phyloP scores from a whole-genome alignment of 192 early-diverging fungal species.

The Dissophora globulifera region DNA sequence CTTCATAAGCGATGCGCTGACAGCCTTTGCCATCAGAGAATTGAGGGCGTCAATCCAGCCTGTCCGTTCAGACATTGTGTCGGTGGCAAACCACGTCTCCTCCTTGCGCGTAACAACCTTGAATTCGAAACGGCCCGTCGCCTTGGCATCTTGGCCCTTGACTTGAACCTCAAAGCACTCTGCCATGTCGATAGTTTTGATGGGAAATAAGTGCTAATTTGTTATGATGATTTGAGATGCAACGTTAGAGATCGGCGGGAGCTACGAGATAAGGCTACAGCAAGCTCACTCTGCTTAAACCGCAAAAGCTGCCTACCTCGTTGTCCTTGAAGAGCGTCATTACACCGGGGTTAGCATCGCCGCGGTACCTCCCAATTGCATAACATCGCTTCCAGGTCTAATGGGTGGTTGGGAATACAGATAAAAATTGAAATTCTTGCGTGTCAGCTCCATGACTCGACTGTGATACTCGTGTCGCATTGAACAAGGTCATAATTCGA shows the following conservation, averaged over 20 bases:
- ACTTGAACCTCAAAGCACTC: constrained; percentile 59
- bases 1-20: constrained; percentile 55
- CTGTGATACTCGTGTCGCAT: too few species aligned
- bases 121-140: constrained; percentile 59
- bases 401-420: neutral
- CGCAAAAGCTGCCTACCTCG: constrained; percentile 56
- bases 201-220: constrained; percentile 52
- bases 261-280: too few species aligned
- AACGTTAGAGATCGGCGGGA: too few species aligned
- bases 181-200: constrained; percentile 62
- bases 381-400: constrained; percentile 64
- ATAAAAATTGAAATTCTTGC: neutral
- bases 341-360: constrained; percentile 57
- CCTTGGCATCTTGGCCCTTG: constrained; percentile 52
- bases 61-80: constrained; percentile 56
- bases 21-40: constrained; percentile 62
- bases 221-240: too few species aligned
- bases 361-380: constrained; percentile 61
- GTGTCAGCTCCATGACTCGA: too few species aligned
- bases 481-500: too few species aligned
- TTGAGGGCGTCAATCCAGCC: constrained; percentile 61
- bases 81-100: constrained; percentile 59
- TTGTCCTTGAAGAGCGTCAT: constrained; percentile 64
- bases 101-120: constrained; percentile 57
- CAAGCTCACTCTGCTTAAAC: too few species aligned